phyloP scores from a whole-genome alignment of 1,284 basidiomycete genomes.

The Calocybe gambosa region DNA sequence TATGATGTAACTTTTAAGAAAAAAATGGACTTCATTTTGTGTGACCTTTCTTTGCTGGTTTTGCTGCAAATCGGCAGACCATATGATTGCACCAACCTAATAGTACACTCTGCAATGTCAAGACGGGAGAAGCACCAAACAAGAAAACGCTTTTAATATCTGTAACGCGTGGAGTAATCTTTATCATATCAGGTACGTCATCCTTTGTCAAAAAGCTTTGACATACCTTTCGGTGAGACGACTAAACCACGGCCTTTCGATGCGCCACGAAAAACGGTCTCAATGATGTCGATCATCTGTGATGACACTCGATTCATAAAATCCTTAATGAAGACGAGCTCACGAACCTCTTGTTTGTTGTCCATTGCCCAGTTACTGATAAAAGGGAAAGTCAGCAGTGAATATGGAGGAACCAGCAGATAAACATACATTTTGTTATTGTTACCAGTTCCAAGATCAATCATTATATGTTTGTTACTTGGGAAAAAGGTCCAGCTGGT shows the following conservation, averaged over 20 bases:
- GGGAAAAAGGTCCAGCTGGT: conserved; percentile 9
- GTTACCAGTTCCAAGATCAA: conserved; percentile 98
- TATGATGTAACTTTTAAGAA: not conserved
- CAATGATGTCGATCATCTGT: conserved; percentile 95
- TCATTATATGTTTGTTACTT: conserved; percentile 99
- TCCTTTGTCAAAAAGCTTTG: conserved; percentile 7
- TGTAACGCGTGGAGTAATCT: conserved; percentile 84
- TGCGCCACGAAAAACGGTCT: conserved; percentile 96
- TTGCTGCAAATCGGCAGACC: not conserved
- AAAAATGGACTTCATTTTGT: not conserved
- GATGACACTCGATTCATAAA: conserved; percentile 8
- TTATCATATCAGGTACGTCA: conserved; percentile 7
- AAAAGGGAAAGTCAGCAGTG: not conserved
- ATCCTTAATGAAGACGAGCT: not conserved
- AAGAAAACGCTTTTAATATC: conserved; percentile 43
- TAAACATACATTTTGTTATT: conserved; percentile 94
- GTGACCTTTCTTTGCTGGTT: not conserved
- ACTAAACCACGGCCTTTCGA: conserved; percentile 98
- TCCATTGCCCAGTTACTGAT: conserved; percentile 94
- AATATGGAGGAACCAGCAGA: not conserved
- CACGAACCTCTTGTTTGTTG: conserved; percentile 87
- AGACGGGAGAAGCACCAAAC: not conserved
- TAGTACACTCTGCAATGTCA: not conserved
- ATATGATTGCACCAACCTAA: not conserved
- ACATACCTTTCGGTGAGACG: conserved; percentile 88